Percentiles rank a stretch among this genome's conserved stretches.
These are phyloP conservation scores for Aspergillus panamensis DNA, from an alignment of 495 filamentous ascomycete genomes.

Conservation along the genomic window DNA sequence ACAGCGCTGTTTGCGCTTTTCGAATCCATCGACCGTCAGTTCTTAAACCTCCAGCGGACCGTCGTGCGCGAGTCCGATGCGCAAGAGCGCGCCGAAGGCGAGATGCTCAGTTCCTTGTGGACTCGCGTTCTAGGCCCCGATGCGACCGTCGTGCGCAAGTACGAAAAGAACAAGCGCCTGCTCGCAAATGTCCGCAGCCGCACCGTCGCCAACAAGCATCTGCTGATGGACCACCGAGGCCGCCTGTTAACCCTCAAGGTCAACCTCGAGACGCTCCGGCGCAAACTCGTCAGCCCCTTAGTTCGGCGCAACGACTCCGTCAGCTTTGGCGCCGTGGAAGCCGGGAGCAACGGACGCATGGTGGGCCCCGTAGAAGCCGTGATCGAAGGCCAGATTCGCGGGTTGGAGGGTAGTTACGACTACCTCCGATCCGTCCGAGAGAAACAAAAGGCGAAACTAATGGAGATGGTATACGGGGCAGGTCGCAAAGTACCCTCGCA, in stretches of 20 bases:
- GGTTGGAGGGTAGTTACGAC: slow-evolving; percentile 71
- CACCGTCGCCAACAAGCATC: slow-evolving; percentile 80
- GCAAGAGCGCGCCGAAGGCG: slow-evolving; percentile 73
- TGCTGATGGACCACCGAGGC: slow-evolving; percentile 78
- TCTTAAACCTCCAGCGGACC: slow-evolving; percentile 81
- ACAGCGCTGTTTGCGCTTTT: slow-evolving; percentile 77
- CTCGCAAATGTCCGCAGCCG: slow-evolving; percentile 72
- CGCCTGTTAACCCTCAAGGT: slow-evolving; percentile 74
- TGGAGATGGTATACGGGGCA: slow-evolving; percentile 74
- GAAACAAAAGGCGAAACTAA: slow-evolving; percentile 74
- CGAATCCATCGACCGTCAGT: slow-evolving; percentile 82
- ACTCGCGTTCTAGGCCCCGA: slow-evolving; percentile 74
- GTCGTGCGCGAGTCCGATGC: slow-evolving; percentile 76
- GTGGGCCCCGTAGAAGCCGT: slow-evolving; percentile 50
- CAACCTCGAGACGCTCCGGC: slow-evolving; percentile 71
- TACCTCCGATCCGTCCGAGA: slow-evolving; percentile 70
- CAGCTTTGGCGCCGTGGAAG: slow-evolving; percentile 38
- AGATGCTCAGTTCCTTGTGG: slow-evolving; percentile 82
- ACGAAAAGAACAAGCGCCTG: slow-evolving; percentile 76
- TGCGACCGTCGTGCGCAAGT: slow-evolving; percentile 69
- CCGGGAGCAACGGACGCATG: slow-evolving; percentile 51
- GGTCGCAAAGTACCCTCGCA: slow-evolving; percentile 35
- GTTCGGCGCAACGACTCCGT: slow-evolving; percentile 62
- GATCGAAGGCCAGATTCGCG: slow-evolving; percentile 79
- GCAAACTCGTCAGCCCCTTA: slow-evolving; percentile 76